A percentile compares a stretch with the other conserved stretches of the same genome.
phyloP scores from a whole-genome alignment of 495 filamentous ascomycete species.

The Hypoxylon cercidicola region DNA sequence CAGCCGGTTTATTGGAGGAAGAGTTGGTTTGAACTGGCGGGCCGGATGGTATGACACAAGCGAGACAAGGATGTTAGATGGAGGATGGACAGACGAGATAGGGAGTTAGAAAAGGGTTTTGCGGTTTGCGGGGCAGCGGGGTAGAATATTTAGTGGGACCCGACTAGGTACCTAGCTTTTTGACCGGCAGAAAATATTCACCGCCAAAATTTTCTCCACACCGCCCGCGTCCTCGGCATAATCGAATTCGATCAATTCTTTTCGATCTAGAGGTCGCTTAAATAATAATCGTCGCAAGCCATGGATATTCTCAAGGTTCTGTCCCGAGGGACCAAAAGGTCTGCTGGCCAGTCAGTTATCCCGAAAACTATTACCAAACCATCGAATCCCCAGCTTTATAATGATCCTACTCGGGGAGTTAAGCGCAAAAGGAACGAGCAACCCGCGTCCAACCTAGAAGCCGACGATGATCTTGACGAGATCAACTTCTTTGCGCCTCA shows the following conservation, averaged over 20 bases:
- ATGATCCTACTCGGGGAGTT: constrained; percentile 56
- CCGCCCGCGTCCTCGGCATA: constrained; percentile 22
- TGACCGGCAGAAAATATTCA: constrained; percentile 35
- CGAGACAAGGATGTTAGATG: background rate
- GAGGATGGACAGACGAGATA: background rate
- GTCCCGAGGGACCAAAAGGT: constrained; percentile 69
- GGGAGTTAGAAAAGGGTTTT: background rate
- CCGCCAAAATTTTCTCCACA: constrained; percentile 39
- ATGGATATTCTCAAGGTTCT: constrained; percentile 77
- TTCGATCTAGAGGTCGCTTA: background rate
- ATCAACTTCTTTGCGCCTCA: constrained; percentile 62
- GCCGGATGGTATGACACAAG: background rate
- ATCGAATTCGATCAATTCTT: constrained; percentile 15
- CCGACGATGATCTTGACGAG: constrained; percentile 48
- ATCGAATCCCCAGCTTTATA: constrained; percentile 61
- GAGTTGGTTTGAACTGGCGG: background rate
- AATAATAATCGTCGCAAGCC: constrained; percentile 13
- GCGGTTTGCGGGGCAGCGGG: constrained; percentile 23
- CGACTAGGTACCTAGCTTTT: constrained; percentile 22
- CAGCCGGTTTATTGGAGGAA: constrained; percentile 2
- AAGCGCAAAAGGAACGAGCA: constrained; percentile 62
- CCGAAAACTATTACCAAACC: constrained; percentile 46
- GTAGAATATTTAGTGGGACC: constrained; percentile 9
- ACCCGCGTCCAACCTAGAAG: constrained; percentile 33
- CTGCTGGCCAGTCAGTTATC: constrained; percentile 33